Percentiles rank a stretch among this genome's conserved stretches.
phyloP scores from a whole-genome alignment of 768 basidiomycete genomes.

The Rhizopogon salebrosus region DNA sequence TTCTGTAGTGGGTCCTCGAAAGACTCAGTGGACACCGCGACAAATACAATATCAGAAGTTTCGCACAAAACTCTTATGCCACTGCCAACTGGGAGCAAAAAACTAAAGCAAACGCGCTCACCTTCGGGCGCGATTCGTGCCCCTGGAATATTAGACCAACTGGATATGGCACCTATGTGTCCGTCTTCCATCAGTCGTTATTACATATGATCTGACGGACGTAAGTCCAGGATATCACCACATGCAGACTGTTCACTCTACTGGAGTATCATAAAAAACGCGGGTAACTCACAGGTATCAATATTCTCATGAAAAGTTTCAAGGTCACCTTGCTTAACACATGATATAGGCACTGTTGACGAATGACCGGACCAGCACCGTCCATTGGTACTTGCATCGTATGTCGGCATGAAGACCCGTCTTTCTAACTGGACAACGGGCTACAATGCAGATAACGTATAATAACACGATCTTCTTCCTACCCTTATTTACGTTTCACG shows the following conservation, averaged over 20 bases:
- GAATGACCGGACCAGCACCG: not conserved
- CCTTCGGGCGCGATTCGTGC: not conserved
- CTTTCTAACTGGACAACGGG: not conserved
- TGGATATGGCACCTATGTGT: slow-evolving; percentile 1
- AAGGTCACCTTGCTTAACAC: not conserved
- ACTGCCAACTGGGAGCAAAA: not conserved
- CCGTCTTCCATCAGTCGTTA: not conserved
- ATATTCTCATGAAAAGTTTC: not conserved
- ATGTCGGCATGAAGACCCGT: not conserved
- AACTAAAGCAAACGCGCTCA: not conserved
- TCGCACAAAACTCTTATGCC: not conserved
- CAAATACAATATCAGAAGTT: slow-evolving; percentile 1
- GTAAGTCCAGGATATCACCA: not conserved
- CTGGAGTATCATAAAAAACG: not conserved
- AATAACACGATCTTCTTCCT: not conserved
- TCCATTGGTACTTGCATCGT: slow-evolving; percentile 3
- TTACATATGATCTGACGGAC: not conserved
- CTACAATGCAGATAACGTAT: not conserved
- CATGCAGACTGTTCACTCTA: not conserved
- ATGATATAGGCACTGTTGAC: not conserved
- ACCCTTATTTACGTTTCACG: not conserved
- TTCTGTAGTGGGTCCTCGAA: not conserved
- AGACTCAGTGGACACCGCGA: slow-evolving; percentile 1
- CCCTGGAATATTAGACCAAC: not conserved
- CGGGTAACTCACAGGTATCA: not conserved